phyloP scores from a whole-genome alignment of 495 filamentous ascomycete genomes.

The Daldinia concentrica region DNA sequence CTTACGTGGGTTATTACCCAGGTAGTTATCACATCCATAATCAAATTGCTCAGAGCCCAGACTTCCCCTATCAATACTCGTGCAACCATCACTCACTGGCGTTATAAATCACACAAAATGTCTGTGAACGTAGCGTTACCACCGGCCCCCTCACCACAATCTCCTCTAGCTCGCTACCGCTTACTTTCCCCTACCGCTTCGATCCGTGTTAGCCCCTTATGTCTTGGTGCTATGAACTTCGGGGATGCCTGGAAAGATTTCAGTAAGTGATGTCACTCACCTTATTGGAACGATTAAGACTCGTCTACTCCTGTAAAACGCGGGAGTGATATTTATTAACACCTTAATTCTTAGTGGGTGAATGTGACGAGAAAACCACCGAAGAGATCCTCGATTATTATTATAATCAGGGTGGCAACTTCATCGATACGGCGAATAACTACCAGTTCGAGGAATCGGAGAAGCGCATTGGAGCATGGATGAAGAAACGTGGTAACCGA shows the following conservation, averaged over 20 bases:
- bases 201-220: constrained; percentile 67
- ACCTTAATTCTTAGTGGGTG: constrained; percentile 54
- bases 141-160: constrained; percentile 52
- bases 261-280: constrained; percentile 15
- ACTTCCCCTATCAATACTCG: not conserved
- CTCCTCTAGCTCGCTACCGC: constrained; percentile 65
- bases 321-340: not conserved
- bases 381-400: constrained; percentile 74
- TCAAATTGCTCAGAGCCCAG: not conserved
- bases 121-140: constrained; percentile 11
- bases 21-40: not conserved
- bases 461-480: constrained; percentile 80
- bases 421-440: constrained; percentile 78
- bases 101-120: not conserved
- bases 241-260: constrained; percentile 62
- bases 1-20: not conserved
- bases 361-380: constrained; percentile 67
- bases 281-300: not conserved
- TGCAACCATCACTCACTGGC: not conserved
- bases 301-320: not conserved
- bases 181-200: constrained; percentile 66
- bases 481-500: constrained; percentile 57
- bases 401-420: constrained; percentile 73
- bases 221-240: constrained; percentile 72
- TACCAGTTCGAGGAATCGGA: constrained; percentile 78